A percentile compares a stretch with the other conserved stretches of the same genome.
Conservation (phyloP, 2,329 filamentous ascomycete species). For the Cadophora sp. region DNA sequence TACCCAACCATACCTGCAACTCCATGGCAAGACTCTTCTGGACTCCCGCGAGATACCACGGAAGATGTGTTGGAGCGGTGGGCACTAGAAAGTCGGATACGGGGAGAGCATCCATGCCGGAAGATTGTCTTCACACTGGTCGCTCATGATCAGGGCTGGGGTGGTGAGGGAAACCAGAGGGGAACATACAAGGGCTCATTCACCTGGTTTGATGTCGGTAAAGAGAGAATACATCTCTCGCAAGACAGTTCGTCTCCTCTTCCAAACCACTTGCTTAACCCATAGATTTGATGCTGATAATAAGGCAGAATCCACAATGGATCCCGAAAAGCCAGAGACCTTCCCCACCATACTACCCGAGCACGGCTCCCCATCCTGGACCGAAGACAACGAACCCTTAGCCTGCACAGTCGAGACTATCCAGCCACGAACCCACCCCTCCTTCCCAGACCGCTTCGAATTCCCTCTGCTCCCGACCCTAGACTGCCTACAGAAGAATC, state of each 20-base stretch:
- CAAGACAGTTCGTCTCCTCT: slow-evolving; percentile 35
- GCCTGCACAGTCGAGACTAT: slow-evolving; percentile 26
- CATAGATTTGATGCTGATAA: not conserved
- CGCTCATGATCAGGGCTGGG: slow-evolving; percentile 66
- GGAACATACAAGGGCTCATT: slow-evolving; percentile 56
- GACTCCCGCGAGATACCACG: slow-evolving; percentile 25
- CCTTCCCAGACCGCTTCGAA: slow-evolving; percentile 40
- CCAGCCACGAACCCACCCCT: slow-evolving; percentile 14
- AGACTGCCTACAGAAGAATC: slow-evolving; percentile 54
- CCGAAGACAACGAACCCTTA: not conserved
- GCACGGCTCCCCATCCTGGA: slow-evolving; percentile 1
- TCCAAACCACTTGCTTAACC: too few relatives aligned
- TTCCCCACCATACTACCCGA: slow-evolving; percentile 10
- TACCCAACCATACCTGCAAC: slow-evolving; percentile 25
- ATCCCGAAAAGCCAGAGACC: not conserved
- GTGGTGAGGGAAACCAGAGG: slow-evolving; percentile 42
- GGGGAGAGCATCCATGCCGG: slow-evolving; percentile 55
- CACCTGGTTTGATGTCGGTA: slow-evolving; percentile 69
- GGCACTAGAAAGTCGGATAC: slow-evolving; percentile 26
- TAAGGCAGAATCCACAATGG: not conserved
- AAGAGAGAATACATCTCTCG: slow-evolving; percentile 59
- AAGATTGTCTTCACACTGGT: slow-evolving; percentile 66
- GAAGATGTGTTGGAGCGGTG: slow-evolving; percentile 34
- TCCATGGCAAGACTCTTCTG: slow-evolving; percentile 26
- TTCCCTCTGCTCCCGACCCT: slow-evolving; percentile 47